These are phyloP conservation scores for Populus ilicifolia DNA, from an alignment of 345 rosid species.

Conservation along the genomic window DNA sequence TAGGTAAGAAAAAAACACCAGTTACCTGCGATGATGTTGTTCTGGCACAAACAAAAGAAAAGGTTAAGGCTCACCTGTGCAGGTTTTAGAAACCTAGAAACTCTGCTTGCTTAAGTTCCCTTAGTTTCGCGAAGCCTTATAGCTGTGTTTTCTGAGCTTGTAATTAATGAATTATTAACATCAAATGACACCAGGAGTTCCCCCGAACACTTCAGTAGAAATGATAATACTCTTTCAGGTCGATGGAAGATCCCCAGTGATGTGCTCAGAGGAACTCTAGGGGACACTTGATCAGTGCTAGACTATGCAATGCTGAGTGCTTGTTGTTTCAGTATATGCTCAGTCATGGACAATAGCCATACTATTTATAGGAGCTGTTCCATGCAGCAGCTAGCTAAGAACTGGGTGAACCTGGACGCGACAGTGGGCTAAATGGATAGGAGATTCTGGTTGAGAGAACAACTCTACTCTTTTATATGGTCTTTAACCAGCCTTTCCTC, in stretches of 20 bases:
- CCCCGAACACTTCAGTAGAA: slow-evolving; percentile 57
- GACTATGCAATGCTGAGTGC: neutral
- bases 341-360: neutral
- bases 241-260: slow-evolving; percentile 24
- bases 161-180: neutral
- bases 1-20: too few species aligned
- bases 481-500: slow-evolving; percentile 2
- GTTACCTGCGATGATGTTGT: too few species aligned
- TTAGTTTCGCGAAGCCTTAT: too few species aligned
- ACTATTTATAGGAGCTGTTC: neutral
- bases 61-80: too few species aligned
- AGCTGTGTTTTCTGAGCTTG: too few species aligned
- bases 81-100: too few species aligned
- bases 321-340: neutral
- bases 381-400: neutral
- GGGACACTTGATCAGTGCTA: slow-evolving; percentile 19
- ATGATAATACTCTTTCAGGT: neutral
- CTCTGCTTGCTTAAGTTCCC: too few species aligned
- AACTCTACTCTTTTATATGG: neutral
- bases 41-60: too few species aligned
- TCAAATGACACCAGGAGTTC: slow-evolving; percentile 41
- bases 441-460: neutral
- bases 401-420: neutral
- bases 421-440: neutral
- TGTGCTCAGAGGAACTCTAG: slow-evolving; percentile 44